Conservation (phyloP, 495 filamentous ascomycete species). For the Mycothermus thermophilus region DNA sequence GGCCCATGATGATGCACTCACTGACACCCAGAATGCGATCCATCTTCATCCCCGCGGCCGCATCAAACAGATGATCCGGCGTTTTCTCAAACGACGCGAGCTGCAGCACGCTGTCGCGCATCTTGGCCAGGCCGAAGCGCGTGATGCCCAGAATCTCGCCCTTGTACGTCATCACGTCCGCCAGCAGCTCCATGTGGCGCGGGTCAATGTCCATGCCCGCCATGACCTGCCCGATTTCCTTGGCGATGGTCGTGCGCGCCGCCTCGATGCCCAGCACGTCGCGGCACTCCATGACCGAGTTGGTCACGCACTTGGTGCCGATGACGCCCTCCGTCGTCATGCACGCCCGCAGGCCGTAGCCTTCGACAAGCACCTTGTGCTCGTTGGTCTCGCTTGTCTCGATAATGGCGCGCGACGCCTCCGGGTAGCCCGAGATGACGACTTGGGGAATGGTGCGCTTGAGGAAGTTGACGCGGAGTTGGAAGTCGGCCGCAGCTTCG, state of each 20-base stretch:
- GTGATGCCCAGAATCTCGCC: conserved; percentile 97
- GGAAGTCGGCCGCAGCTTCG: conserved; percentile 49
- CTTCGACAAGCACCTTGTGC: conserved; percentile 76
- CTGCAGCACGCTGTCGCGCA: conserved; percentile 88
- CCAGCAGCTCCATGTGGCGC: conserved; percentile 93
- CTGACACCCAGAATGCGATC: conserved; percentile 85
- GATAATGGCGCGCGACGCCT: conserved; percentile 77
- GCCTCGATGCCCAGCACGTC: conserved; percentile 98
- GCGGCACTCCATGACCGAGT: conserved; percentile 80
- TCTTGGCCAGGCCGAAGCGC: conserved; percentile 90
- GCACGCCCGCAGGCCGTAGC: conserved; percentile 76
- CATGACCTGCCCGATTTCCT: conserved; percentile 74
- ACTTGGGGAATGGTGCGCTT: conserved; percentile 70
- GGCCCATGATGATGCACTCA: conserved; percentile 97
- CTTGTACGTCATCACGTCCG: conserved; percentile 99
- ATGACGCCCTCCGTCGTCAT: conserved; percentile 86
- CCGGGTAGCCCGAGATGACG: conserved; percentile 73
- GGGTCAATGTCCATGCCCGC: conserved; percentile 90
- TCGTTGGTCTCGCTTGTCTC: conserved; percentile 43
- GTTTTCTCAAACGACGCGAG: conserved; percentile 98
- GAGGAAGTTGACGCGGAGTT: conserved; percentile 67
- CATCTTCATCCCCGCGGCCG: conserved; percentile 74
- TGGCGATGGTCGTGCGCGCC: conserved; percentile 68
- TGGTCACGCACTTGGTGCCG: conserved; percentile 56
- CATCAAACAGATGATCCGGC: conserved; percentile 92